Conservation (phyloP, 768 basidiomycete species). For the Mycena pura region DNA sequence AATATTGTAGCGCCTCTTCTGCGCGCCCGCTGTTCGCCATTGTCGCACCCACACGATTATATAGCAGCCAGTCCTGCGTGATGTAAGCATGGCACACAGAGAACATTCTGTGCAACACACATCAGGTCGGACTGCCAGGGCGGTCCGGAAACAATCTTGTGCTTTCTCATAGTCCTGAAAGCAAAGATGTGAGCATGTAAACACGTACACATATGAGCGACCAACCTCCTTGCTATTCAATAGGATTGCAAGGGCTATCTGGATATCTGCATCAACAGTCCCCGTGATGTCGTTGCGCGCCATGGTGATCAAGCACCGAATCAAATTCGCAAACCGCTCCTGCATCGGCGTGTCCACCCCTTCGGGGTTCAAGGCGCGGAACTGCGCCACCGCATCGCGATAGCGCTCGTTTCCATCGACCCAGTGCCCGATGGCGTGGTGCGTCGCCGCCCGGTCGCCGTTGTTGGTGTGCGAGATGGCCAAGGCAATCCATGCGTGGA, state of each 20-base stretch:
- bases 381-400: constrained; percentile 48
- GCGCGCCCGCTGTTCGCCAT: constrained; percentile 88
- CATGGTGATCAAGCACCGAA: constrained; percentile 83
- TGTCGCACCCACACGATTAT: constrained; percentile 93
- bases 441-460: constrained; percentile 72
- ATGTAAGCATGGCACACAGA: not conserved
- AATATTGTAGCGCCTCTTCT: constrained; percentile 85
- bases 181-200: not conserved
- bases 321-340: constrained; percentile 60
- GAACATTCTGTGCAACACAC: constrained; percentile 48
- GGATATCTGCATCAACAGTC: constrained; percentile 90
- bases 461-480: constrained; percentile 94
- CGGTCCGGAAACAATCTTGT: constrained; percentile 91
- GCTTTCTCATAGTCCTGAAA: constrained; percentile 88
- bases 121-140: constrained; percentile 85
- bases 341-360: constrained; percentile 36
- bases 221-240: constrained; percentile 90
- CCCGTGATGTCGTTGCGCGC: constrained; percentile 64
- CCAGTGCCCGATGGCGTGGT: constrained; percentile 87
- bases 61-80: constrained; percentile 85
- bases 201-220: constrained; percentile 12
- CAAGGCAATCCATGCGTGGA: constrained; percentile 88
- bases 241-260: constrained; percentile 91
- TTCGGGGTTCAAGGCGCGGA: constrained; percentile 41
- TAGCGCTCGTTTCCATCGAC: constrained; percentile 69